Percentiles rank a stretch among this genome's conserved stretches.
Conservation (phyloP, 306 rosid species). For the Rosa multiflora region DNA sequence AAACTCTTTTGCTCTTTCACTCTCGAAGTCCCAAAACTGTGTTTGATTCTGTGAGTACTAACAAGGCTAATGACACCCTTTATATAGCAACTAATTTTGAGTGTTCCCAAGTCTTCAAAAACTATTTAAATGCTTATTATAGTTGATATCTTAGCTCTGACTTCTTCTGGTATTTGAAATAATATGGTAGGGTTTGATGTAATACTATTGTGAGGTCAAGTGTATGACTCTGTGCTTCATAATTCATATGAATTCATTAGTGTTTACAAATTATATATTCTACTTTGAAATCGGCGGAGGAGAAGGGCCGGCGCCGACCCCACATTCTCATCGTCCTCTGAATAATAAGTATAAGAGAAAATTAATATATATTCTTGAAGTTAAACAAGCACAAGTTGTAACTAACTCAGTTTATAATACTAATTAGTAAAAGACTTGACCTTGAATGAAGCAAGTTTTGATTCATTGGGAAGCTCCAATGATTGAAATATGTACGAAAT, state of each 20-base stretch:
- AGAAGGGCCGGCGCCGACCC: constrained; percentile 72
- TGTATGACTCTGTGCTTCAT: background rate
- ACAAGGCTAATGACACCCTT: constrained; percentile 4
- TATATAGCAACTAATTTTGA: background rate
- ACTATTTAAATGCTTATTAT: background rate
- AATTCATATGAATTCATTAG: background rate
- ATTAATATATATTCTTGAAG: background rate
- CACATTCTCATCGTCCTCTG: constrained; percentile 23
- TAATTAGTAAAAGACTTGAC: background rate
- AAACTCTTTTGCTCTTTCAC: background rate
- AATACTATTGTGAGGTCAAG: background rate
- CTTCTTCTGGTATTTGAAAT: constrained; percentile 9
- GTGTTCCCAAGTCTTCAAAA: background rate
- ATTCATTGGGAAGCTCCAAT: background rate
- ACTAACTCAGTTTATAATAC: background rate
- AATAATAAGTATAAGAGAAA: background rate
- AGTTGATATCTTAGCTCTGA: constrained; percentile 15
- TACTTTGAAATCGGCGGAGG: constrained; percentile 27
- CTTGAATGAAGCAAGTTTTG: constrained; percentile 4
- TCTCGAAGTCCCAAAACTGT: background rate
- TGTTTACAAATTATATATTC: background rate
- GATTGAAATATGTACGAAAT: too few species aligned
- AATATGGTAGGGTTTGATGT: background rate
- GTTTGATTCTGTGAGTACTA: background rate
- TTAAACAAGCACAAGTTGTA: constrained; percentile 9